Percentiles rank a stretch among this genome's conserved stretches.
Evolutionary conservation across 2,329 filamentous ascomycete genomes (phyloP).

Genomic region (Phialocephala subalpina): DNA sequence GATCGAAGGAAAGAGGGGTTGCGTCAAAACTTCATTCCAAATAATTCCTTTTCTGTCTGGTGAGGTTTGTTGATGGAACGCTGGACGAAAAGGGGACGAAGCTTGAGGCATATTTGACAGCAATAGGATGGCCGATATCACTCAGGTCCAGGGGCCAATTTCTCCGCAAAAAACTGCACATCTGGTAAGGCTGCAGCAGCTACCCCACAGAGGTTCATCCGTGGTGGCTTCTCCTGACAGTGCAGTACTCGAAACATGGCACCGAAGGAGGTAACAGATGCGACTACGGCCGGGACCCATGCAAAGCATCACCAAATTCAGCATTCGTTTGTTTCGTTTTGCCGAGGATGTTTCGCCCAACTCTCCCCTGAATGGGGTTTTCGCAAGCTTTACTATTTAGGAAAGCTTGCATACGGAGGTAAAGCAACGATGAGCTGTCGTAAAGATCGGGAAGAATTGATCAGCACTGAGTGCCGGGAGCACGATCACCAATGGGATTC

Average conservation of each 20-base stretch:
- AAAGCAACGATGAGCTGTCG: neutral
- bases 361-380: neutral
- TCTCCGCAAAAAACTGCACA: neutral
- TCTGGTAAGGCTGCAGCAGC: neutral
- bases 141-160: neutral
- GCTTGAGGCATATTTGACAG: neutral
- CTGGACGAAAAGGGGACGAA: neutral
- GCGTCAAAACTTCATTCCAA: neutral
- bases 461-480: neutral
- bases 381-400: neutral
- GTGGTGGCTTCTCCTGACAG: neutral
- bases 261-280: neutral
- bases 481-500: neutral
- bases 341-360: neutral
- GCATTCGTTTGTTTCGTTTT: neutral
- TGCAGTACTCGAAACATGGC: neutral
- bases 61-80: neutral
- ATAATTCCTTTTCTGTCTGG: neutral
- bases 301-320: no score
- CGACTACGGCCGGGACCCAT: neutral
- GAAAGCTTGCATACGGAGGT: neutral
- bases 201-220: neutral
- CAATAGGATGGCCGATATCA: neutral
- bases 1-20: no score
- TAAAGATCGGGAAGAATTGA: neutral